Base-by-base conservation (phyloP, 2,329 filamentous ascomycete genomes). In the Colletotrichum liaoningense region DNA sequence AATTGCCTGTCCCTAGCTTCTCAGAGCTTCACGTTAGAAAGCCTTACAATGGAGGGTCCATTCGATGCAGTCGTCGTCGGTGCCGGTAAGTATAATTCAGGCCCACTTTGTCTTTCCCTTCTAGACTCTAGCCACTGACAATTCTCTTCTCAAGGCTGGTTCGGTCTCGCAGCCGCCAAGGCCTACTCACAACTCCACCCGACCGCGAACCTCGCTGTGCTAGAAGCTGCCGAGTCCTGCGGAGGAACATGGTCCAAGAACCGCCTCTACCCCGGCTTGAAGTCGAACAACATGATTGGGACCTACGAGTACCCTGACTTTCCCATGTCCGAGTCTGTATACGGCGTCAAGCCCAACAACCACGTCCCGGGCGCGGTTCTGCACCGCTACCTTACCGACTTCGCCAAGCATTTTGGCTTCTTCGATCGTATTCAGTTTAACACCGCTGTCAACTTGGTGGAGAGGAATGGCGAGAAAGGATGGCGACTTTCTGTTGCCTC, bases 301-400 rank as follows among this genome's bases (percentile, higher is more conserved):
- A 88, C 88, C 1, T 92, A 91, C 76, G 91, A 93, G 77, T 92
- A 86, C 74, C 87, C 87, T 7, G 91, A 93, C 74, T 92, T 91
- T 70, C 89, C 90, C 5, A 91, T 93, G 89, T 79, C 81, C 9
- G 80, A 81, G 33, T 83, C 83, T 2, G 83, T 79, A 0, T 89
- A 87, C 74, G 83, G 81, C 1, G 78, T 86, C 16, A 78, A 79
- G 42, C 42, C 42, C 19, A 49, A 49, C 42, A 49, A 49, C 16
- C 42, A 49, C 19, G 19, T 49, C 42, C 42, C 42, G 42, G 42
- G 42, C 8, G 42, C 42, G 19, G 42, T 49, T 7, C 42, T 49
- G 16, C 42, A 49, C 42, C 42, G 42, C 19, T 49, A 49, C 19
- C 42, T 49, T 49, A 49, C 42, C 42, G 42, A 49, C 8, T 49